Percentiles rank a stretch among this genome's conserved stretches.
These are phyloP conservation scores for Persicaria tinctoria DNA, from an alignment of 148 eudicot genomes.

Conservation along the genomic window DNA sequence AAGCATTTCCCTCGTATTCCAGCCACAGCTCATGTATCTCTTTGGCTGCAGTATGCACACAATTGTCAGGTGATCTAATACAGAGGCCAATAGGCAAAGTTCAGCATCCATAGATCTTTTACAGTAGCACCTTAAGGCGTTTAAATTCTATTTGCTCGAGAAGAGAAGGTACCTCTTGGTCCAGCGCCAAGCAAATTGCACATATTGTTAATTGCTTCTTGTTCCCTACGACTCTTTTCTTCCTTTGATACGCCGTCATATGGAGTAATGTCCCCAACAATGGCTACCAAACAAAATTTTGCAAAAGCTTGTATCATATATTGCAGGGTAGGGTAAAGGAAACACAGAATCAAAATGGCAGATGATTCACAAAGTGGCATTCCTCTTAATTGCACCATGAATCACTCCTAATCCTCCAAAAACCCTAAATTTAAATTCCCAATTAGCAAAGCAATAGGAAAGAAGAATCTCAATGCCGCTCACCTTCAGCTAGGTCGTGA, in stretches of 20 bases:
- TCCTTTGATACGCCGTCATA: constrained; percentile 72
- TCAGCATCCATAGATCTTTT: neutral
- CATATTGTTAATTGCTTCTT: constrained; percentile 84
- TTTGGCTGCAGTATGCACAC: constrained; percentile 40
- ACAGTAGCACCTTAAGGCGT: neutral
- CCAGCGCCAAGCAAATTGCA: constrained; percentile 87
- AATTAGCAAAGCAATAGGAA: neutral
- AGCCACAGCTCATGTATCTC: constrained; percentile 86
- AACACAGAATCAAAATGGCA: neutral
- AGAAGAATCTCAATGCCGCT: neutral
- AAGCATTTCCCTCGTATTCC: constrained; percentile 88
- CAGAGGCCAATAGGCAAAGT: neutral
- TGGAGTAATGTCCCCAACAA: constrained; percentile 98
- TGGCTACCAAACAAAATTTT: constrained; percentile 37
- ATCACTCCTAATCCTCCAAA: neutral
- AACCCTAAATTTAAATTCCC: neutral
- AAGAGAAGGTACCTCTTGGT: constrained; percentile 45
- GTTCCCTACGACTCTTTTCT: constrained; percentile 78
- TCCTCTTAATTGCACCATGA: neutral
- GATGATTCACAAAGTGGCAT: neutral
- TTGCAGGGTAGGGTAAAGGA: neutral
- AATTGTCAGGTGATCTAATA: neutral
- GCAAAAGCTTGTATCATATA: neutral
- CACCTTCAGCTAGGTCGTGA: constrained; percentile 97
- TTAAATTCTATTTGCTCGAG: neutral